These are phyloP conservation scores for Chaetomium strumarium DNA, from an alignment of 2,329 filamentous ascomycete species.

Conservation along the genomic window DNA sequence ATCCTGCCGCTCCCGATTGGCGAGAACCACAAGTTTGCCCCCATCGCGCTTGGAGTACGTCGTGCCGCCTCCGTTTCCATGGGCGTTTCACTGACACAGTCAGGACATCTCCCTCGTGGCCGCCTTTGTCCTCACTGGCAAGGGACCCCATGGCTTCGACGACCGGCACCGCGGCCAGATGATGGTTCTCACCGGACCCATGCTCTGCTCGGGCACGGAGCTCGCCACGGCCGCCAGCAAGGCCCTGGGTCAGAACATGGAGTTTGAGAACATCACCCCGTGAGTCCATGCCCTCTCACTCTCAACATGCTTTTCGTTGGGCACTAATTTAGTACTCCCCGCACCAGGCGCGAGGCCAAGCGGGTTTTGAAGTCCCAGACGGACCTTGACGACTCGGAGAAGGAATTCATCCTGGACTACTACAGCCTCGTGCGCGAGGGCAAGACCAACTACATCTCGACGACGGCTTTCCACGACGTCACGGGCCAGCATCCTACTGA, in stretches of 20 bases:
- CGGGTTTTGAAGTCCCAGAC: constrained; percentile 33
- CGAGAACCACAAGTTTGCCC: constrained; percentile 43
- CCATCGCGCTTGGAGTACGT: constrained; percentile 41
- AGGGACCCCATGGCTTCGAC: constrained; percentile 44
- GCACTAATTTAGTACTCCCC: not conserved
- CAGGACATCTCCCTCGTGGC: constrained; percentile 44
- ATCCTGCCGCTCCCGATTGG: constrained; percentile 43
- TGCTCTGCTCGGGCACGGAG: constrained; percentile 41
- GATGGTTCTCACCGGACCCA: constrained; percentile 45
- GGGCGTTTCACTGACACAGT: not conserved
- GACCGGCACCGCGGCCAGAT: constrained; percentile 47
- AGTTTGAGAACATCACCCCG: constrained; percentile 43
- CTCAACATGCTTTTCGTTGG: not conserved
- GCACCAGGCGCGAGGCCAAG: constrained; percentile 30
- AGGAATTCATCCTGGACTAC: constrained; percentile 45
- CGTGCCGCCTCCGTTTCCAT: not conserved
- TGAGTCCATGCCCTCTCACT: constrained; percentile 22
- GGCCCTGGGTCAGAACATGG: constrained; percentile 37
- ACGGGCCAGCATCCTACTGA: constrained; percentile 42
- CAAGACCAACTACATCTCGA: constrained; percentile 49
- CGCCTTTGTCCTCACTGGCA: constrained; percentile 42
- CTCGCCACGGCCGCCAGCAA: constrained; percentile 41
- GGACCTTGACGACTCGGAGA: constrained; percentile 34
- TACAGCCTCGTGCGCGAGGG: constrained; percentile 47
- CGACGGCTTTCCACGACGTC: constrained; percentile 44